Evolutionary conservation across 352 stramenopile species (phyloP), one percentile per base, ranked within the genome.

Genomic region (Phytophthora multivora): DNA sequence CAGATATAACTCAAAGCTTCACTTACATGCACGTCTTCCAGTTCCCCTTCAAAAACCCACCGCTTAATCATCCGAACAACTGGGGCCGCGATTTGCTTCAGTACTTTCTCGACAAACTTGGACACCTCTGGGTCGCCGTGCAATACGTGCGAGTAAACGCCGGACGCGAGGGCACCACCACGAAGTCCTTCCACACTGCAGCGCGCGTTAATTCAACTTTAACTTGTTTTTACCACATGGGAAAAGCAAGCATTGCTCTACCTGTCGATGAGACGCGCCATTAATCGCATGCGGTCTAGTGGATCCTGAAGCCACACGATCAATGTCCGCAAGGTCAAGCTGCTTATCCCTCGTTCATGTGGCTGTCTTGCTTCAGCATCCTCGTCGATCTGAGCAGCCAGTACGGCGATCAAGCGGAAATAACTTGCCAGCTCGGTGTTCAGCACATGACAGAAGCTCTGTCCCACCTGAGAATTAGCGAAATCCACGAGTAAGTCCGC

Each of bases 351-450:
- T 0, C 62, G 65, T 59, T 73, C 74, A 39, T 71, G 56, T 16
- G 60, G 68, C 26, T 87, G 76, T 28, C 77, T 86, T 21, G 67
- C 79, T 70, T 86, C 85, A 2, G 79, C 84, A 42, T 95, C 84
- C 18, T 91, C 80, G 40, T 95, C 84, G 15, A 98, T 84, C 80
- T 98, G 93, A 9, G 91, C 74, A 18, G 93, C 85, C 28, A 98
- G 59, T 3, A 98, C 90, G 13, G 93, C 92, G 30, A 98, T 92
- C n/a, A 98, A 68, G 7, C 93, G 89, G 50, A 95, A 98, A 70
- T 97, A 98, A 51, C 96, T 89, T 1, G 79, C 90, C n/a, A 98
- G 62, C 53, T 98, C 90, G 13, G 90, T 82, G 54, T 97, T 93
- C 9, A 98, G 73, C 13, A 92, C 81, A 57, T 96, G 87, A 12